Percentiles rank a stretch among this genome's conserved stretches.
Evolutionary conservation across 257 asterid species (phyloP).

Genomic region (Vinca minor): DNA sequence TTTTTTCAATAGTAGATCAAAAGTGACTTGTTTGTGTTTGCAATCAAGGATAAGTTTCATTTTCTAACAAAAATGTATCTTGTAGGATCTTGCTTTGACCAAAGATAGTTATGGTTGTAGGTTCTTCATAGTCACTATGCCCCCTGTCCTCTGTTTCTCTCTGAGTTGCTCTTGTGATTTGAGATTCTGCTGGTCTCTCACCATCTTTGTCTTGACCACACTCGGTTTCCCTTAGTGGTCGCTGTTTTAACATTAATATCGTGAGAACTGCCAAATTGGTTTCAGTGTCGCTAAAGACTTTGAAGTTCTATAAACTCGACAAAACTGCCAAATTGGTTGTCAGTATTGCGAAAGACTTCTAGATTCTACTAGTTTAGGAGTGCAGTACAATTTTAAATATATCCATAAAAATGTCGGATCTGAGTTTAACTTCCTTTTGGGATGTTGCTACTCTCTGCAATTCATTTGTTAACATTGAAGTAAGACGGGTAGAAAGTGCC

Average conservation of each 20-base stretch:
- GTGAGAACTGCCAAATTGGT: too few relatives aligned
- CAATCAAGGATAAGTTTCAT: neutral
- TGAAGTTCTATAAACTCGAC: too few relatives aligned
- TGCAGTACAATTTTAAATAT: too few relatives aligned
- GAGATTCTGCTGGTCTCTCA: neutral
- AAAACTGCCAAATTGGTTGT: neutral
- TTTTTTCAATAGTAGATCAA: slow-evolving; percentile 1
- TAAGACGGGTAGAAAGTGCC: neutral
- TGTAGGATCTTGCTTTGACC: neutral
- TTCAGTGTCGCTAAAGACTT: too few relatives aligned
- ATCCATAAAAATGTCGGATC: neutral
- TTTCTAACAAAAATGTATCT: neutral
- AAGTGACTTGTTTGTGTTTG: neutral
- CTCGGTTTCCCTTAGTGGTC: neutral
- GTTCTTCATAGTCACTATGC: neutral
- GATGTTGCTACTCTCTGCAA: neutral
- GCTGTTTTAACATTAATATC: neutral
- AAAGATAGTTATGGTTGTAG: neutral
- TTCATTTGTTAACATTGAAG: neutral
- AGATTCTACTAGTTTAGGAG: neutral
- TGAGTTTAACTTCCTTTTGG: neutral
- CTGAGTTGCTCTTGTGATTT: neutral
- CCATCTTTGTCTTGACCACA: neutral
- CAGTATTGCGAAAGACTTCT: neutral
- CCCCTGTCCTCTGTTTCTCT: neutral